Conservation (phyloP, 2,329 filamentous ascomycete species). For the Colletotrichum neosansevieriae region DNA sequence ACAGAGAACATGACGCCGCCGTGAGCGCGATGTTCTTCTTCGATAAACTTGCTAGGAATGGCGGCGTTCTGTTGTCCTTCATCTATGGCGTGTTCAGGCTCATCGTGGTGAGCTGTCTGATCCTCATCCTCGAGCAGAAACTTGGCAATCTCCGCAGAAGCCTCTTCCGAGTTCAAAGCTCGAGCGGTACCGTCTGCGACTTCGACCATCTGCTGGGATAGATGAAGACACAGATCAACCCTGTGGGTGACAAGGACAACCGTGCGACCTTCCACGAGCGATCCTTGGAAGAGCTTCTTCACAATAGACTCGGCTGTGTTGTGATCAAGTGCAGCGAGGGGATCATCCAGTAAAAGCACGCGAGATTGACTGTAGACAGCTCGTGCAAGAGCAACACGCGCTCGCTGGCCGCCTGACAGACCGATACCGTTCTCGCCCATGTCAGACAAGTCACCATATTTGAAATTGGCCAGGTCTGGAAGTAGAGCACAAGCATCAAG, state of each 20-base stretch:
- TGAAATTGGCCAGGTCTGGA: slow-evolving; percentile 67
- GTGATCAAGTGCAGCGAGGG: slow-evolving; percentile 72
- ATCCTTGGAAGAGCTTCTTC: slow-evolving; percentile 69
- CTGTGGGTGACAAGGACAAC: slow-evolving; percentile 85
- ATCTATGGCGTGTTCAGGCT: slow-evolving; percentile 45
- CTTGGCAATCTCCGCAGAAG: slow-evolving; percentile 49
- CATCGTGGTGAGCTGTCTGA: slow-evolving; percentile 47
- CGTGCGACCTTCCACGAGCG: slow-evolving; percentile 72
- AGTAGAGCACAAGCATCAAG: slow-evolving; percentile 71
- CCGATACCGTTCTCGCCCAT: slow-evolving; percentile 74
- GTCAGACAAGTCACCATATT: slow-evolving; percentile 67
- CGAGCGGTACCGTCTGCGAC: slow-evolving; percentile 71
- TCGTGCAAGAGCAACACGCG: slow-evolving; percentile 71
- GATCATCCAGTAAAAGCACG: slow-evolving; percentile 72
- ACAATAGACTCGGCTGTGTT: slow-evolving; percentile 72
- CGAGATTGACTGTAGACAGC: slow-evolving; percentile 70
- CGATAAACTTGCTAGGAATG: slow-evolving; percentile 80
- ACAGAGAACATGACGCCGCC: slow-evolving; percentile 81
- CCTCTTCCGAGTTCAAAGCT: slow-evolving; percentile 60
- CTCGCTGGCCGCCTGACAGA: slow-evolving; percentile 73
- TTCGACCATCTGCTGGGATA: slow-evolving; percentile 81
- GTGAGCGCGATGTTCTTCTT: slow-evolving; percentile 79
- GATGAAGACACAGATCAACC: slow-evolving; percentile 80
- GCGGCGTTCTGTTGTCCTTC: slow-evolving; percentile 61
- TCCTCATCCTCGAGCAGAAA: slow-evolving; percentile 41